Evolutionary conservation across 495 filamentous ascomycete genomes (phyloP), one percentile per base, ranked within the genome.

Genomic region (Apodospora peruviana): DNA sequence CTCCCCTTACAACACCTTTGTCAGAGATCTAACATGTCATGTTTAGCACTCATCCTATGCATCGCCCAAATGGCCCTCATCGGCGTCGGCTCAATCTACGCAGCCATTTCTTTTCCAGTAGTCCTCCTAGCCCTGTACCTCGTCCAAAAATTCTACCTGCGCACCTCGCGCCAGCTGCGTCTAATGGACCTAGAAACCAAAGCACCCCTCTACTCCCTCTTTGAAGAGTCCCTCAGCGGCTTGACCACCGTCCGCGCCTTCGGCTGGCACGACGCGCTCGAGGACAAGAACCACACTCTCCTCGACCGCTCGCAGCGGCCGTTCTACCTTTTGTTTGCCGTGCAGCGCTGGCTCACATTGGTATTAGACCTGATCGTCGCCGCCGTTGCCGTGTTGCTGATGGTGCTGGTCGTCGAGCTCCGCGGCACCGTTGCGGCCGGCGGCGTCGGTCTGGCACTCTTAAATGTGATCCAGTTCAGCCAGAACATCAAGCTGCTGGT

Each of bases 121-220:
- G 54, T 61, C 29, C 32, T 59, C 2, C 2, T 53, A 7, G 57
- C 68, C 14, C 47, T 82, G 5, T 84, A 75, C 48, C 17, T 77
- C 24, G 69, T 86, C 5, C 79, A 84, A 52, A 79, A 76, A 48
- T 66, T 76, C 42, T 87, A 87, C 47, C 70, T 87, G 14, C 74
- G 79, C 18, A 87, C 83, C 4, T 84, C 81, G 2, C 75, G 82
- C 3, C 82, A 85, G 52, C 61, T 87, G 9, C 77, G 83, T 37
- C 69, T 81, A 40, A 65, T 87, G 34, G 82, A 85, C 34, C 66
- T 85, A 14, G 81, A 85, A 61, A 69, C 77, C 20, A 83, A 84
- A 58, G 73, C 81, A 3, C 77, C 82, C 2, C 61, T 85, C 3
- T 85, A 79, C 51, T 75, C 79, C 0, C 71, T 80, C 22, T 84